A percentile compares a stretch with the other conserved stretches of the same genome.
These are phyloP conservation scores for Zizania latifolia DNA, from an alignment of 176 grass and related monocot species.

Conservation along the genomic window DNA sequence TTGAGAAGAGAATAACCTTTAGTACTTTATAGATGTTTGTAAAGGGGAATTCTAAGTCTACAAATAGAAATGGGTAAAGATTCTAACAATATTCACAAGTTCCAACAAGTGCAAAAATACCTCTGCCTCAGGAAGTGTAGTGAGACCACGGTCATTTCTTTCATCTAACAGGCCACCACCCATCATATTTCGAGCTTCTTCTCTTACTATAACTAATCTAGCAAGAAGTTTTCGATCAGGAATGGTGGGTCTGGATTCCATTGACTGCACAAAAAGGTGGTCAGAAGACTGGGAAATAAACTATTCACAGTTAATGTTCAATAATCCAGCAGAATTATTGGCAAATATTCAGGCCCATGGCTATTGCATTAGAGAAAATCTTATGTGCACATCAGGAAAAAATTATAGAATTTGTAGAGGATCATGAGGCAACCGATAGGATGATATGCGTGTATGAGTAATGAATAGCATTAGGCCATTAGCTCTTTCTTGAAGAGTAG, in stretches of 20 bases:
- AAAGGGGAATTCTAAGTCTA: background rate
- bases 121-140: constrained; percentile 86
- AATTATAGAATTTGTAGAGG: background rate
- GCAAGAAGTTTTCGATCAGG: constrained; percentile 79
- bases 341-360: background rate
- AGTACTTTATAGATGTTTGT: background rate
- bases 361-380: background rate
- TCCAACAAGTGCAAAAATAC: constrained; percentile 28
- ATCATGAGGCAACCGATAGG: background rate
- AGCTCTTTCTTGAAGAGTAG: background rate
- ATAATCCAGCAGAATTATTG: background rate
- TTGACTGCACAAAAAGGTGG: constrained; percentile 41
- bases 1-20: constrained; percentile 5
- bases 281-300: background rate
- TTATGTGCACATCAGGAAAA: background rate
- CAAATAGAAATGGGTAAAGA: background rate
- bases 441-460: background rate
- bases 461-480: background rate
- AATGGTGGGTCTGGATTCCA: constrained; percentile 72
- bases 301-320: background rate
- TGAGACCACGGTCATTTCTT: constrained; percentile 87
- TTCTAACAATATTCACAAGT: background rate
- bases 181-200: constrained; percentile 93
- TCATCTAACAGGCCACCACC: constrained; percentile 95
- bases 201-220: constrained; percentile 81